Conservation (phyloP, 352 stramenopile genomes). For the Globisporangium uncinulatum region DNA sequence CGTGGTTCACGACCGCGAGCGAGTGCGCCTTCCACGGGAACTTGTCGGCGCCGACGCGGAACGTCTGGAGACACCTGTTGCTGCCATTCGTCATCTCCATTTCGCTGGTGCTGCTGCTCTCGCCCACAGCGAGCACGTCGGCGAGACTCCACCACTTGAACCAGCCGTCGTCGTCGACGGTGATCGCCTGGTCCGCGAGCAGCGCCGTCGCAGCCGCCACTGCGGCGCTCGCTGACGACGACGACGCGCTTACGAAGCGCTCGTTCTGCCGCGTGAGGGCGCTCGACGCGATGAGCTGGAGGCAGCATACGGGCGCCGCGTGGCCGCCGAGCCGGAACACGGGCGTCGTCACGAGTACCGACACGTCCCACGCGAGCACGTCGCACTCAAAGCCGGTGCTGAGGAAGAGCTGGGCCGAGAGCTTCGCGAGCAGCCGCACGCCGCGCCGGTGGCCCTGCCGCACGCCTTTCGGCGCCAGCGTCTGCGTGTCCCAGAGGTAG, state of each 20-base stretch:
- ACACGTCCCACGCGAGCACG: constrained; percentile 72
- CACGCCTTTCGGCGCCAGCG: constrained; percentile 34
- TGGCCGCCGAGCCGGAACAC: constrained; percentile 72
- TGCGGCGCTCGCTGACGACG: constrained; percentile 5
- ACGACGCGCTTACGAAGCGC: neutral
- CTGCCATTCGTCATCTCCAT: constrained; percentile 17
- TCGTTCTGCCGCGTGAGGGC: constrained; percentile 12
- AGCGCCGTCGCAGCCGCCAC: constrained; percentile 18
- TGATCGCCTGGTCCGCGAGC: constrained; percentile 64
- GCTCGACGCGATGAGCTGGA: constrained; percentile 51
- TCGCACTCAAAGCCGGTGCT: constrained; percentile 72
- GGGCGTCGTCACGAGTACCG: constrained; percentile 41
- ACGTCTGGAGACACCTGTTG: constrained; percentile 59
- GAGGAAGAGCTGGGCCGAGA: constrained; percentile 66
- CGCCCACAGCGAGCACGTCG: constrained; percentile 45
- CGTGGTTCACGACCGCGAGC: constrained; percentile 55
- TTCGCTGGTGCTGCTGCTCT: constrained; percentile 29
- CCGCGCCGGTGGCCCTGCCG: constrained; percentile 58
- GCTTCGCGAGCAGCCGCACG: constrained; percentile 52
- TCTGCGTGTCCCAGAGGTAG: constrained; percentile 60
- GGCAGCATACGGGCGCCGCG: constrained; percentile 54
- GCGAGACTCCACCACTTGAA: constrained; percentile 81
- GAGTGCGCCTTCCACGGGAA: constrained; percentile 69
- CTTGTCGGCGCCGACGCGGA: constrained; percentile 60
- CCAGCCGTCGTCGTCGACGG: constrained; percentile 73